Base-by-base conservation (phyloP, 257 asterid genomes). In the Salvia hispanica region DNA sequence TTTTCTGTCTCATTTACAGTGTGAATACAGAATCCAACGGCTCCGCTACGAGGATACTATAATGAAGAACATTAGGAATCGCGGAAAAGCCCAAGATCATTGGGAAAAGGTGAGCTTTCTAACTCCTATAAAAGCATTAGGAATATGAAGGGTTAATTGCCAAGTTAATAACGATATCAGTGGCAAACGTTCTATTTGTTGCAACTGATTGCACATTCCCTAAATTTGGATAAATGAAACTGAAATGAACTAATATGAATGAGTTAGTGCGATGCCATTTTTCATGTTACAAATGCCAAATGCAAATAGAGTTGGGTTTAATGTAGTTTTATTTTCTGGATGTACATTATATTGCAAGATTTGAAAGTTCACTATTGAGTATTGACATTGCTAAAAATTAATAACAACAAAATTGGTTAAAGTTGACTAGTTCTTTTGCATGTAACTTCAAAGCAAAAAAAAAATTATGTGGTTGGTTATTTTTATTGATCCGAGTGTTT, bases 21-120 rank as follows among this genome's bases (percentile, higher is more conserved):
- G 90, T 77, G 99, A 93, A 77, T 83, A 82, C 80, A 90, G 97
- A 74, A 79, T 86, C 79, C 88, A 76, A 78, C 88, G 81, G 76
- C 84, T 93, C 39, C 96, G 95, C 47, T 70, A 82, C 16, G 99
- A 93, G 78, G 99, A 93, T 74, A 79, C 71, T 59, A 69, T 79
- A 47, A 85, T 93, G 91, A 83, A 79, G 75, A 79, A 54, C 58
- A 88, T 88, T 64, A 86, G 87, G 77, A 86, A 60, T 75, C 94
- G 91, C 10, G 74, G 85, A 63, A 93, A 77, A 85, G 99, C 99
- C 64, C 92, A 80, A 77, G 91, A 78, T 12, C 87, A 67, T 15
- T 93, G 99, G 99, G 89, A 72, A 46, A 93, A 88, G 77, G 99
- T 93, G 77, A 83, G 87, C 77, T 62, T 50, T 77, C 51, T 74